Base-by-base conservation (phyloP, 148 eudicot species). In the Agrostemma githago region DNA sequence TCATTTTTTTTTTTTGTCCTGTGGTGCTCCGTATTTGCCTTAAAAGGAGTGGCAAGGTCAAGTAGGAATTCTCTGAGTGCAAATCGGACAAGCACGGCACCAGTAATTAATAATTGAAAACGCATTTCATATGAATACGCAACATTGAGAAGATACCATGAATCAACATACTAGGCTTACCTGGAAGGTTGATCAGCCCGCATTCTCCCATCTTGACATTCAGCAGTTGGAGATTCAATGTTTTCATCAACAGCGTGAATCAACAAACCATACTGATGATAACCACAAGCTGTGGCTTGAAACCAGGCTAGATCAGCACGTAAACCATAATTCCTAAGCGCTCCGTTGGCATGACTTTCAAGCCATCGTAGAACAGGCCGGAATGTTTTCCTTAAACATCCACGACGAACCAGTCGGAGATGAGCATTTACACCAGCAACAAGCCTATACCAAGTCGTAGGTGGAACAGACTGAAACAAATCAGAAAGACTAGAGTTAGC, bases 381-480 rank as follows among this genome's bases (percentile, higher is more conserved):
- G 74, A 92, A 88, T 73, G 85, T 88, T 78, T 85, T 81, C 78
- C 89, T 89, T 38, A 96, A 87, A 70, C 92, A 84, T 67, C 99
- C 97, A 82, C 79, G 87, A 41, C 96, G 87, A 54, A 89, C 99
- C 75, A 90, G 77, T 51, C 97, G 99, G 63, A 96, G 85, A 74
- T 92, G 93, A 46, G 96, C 99, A 82, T 96, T 96, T 73, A 96
- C 80, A 71, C 99, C 99, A 79, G 99, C 97, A 78, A 96, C 97
- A 71, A 96, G 76, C 15, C 97, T 89, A 67, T 89, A 92, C 99
- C 99, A 96, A 76, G 99, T 88, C 58, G 99, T 92, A 9, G 99
- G 97, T 5, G 96, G 94, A 62, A 86, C 87, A 81, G 91, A 81
- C 99, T 96, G 92, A 48, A 51, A 53, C 8, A 14, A 76, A 76